A percentile compares a stretch with the other conserved stretches of the same genome.
Evolutionary conservation across 306 rosid species (phyloP).

Genomic region (Notholithocarpus densiflorus): DNA sequence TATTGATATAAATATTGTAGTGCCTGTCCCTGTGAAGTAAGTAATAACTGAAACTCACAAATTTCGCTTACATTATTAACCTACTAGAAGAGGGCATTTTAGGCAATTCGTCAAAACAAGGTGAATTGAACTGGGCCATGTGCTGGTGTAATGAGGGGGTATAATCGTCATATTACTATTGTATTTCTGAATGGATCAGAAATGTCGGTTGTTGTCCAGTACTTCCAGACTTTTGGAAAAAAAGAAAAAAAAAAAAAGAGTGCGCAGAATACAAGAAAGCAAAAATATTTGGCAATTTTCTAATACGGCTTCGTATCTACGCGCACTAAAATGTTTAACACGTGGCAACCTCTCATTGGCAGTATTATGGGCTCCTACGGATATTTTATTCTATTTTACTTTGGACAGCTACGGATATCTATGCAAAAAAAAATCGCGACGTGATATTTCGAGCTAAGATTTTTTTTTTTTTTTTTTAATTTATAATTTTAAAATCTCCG

Average conservation of each 20-base stretch:
- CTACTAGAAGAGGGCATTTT: constrained; percentile 1
- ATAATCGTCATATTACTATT: constrained; percentile 1
- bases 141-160: constrained; percentile 7
- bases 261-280: constrained; percentile 31
- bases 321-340: not conserved
- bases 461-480: not conserved
- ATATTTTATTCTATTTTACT: not conserved
- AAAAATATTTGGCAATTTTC: not conserved
- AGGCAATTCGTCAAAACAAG: not conserved
- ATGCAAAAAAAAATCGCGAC: constrained; percentile 5
- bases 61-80: too few relatives aligned
- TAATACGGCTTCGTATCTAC: not conserved
- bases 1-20: too few relatives aligned
- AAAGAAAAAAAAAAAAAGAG: not conserved
- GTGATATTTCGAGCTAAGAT: not conserved
- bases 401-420: not conserved
- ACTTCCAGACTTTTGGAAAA: not conserved
- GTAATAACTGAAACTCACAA: too few relatives aligned
- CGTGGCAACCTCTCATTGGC: constrained; percentile 18
- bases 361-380: not conserved
- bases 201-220: constrained; percentile 16
- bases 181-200: constrained; percentile 28
- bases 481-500: too few relatives aligned
- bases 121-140: not conserved
- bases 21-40: too few relatives aligned